Base-by-base conservation (phyloP, 352 stramenopile species). In the Globisporangium camurandrum region DNA sequence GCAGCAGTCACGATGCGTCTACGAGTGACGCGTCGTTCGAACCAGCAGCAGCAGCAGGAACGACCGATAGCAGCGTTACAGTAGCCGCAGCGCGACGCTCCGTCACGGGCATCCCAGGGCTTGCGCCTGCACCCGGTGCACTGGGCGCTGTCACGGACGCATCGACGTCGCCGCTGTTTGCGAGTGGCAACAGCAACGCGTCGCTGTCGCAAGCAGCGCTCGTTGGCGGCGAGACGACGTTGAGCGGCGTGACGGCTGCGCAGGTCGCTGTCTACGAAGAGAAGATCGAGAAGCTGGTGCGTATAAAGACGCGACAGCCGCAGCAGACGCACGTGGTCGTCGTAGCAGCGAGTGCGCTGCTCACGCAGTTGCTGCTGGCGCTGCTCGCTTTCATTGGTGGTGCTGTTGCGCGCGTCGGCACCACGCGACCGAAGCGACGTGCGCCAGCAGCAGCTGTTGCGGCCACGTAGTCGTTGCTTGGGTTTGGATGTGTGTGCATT, bases 221-320 rank as follows among this genome's bases (percentile, higher is more conserved):
- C 4, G n/a, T n/a, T n/a, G n/a, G n/a, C n/a, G 28, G 33, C 24
- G 51, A 51, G 12, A 58, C 44, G 11, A 66, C 59, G 53, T 73
- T 64, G 55, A 79, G 71, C 52, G 68, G 64, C 10, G 57, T 82
- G 41, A 72, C 62, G 2, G 61, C 62, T 1, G 56, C 71, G 10
- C 69, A 84, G 49, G 67, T 84, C 48, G 74, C 74, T 0, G 74
- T 78, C 46, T 86, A 88, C 51, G 75, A 92, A 69, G 75, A 77
- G 52, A 80, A 83, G 41, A 67, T 86, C 36, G 65, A 79, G 40
- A 68, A 71, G 52, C 46, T 92, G 73, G 78, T 90, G 69, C 34
- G 69, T 69, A 23, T 12, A n/a, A n/a, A n/a, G n/a, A n/a, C n/a
- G n/a, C n/a, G n/a, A n/a, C n/a, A n/a, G n/a, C n/a, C n/a, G 24